phyloP scores from a whole-genome alignment of 257 asterid species.

The Avicennia marina region DNA sequence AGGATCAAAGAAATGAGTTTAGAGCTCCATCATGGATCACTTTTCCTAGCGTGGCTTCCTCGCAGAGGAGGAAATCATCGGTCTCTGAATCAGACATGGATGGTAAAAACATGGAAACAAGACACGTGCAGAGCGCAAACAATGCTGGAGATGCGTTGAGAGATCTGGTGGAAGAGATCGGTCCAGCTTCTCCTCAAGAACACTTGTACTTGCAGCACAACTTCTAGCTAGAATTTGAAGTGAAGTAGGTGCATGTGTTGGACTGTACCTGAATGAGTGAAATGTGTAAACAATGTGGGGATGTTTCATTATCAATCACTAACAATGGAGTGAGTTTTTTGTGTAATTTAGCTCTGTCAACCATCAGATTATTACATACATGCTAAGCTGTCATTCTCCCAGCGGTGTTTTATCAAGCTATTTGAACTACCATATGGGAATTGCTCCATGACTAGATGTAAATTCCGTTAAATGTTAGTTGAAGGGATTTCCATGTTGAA shows the following conservation, averaged over 20 bases:
- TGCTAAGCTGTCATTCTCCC: constrained; percentile 3
- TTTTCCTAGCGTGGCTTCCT: constrained; percentile 87
- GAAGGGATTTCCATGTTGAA: not conserved
- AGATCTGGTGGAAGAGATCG: constrained; percentile 80
- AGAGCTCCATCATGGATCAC: constrained; percentile 95
- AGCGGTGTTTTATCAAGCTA: constrained; percentile 6
- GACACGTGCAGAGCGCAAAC: constrained; percentile 35
- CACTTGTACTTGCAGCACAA: constrained; percentile 85
- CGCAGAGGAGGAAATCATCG: constrained; percentile 79
- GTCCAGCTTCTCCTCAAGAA: constrained; percentile 91
- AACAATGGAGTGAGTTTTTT: constrained; percentile 11
- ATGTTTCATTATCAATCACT: not conserved
- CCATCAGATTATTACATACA: not conserved
- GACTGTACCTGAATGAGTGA: not conserved
- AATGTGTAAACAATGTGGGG: constrained; percentile 5
- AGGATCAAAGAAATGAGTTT: constrained; percentile 70
- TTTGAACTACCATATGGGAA: constrained; percentile 3
- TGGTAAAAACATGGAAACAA: constrained; percentile 46
- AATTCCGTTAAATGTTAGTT: no score
- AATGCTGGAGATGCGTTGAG: constrained; percentile 51
- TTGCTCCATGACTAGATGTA: no score
- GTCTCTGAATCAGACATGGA: constrained; percentile 79
- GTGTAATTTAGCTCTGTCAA: constrained; percentile 12
- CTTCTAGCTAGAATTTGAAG: constrained; percentile 34
- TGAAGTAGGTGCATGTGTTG: not conserved